Percentiles rank a stretch among this genome's conserved stretches.
Conservation (phyloP, 371 early-diverging fungal genomes). For the Apophysomyces variabilis region DNA sequence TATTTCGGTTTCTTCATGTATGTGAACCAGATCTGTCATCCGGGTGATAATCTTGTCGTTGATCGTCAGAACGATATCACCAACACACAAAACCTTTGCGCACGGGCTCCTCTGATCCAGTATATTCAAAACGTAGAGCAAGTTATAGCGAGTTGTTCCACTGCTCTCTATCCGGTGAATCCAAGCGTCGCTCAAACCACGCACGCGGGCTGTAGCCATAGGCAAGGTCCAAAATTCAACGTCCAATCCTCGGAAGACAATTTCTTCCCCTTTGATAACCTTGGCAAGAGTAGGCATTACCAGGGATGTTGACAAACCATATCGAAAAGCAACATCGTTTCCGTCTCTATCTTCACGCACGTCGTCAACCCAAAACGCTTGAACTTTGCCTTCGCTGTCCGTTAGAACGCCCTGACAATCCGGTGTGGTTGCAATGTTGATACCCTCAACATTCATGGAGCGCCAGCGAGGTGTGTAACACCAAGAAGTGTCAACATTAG, state of each 20-base stretch:
- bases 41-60: conserved; percentile 72
- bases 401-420: conserved; percentile 64
- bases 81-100: conserved; percentile 68
- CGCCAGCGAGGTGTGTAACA: conserved; percentile 69
- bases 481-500: conserved; percentile 66
- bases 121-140: conserved; percentile 73
- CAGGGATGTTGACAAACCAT: conserved; percentile 54
- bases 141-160: conserved; percentile 61
- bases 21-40: conserved; percentile 66
- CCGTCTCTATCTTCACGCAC: conserved; percentile 67
- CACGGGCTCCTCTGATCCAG: conserved; percentile 59
- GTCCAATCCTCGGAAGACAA: conserved; percentile 61
- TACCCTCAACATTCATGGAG: conserved; percentile 77
- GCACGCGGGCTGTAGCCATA: conserved; percentile 77
- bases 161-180: conserved; percentile 71
- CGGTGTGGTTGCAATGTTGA: conserved; percentile 68
- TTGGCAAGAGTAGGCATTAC: conserved; percentile 46
- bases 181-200: conserved; percentile 80
- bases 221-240: conserved; percentile 82
- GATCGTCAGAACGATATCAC: conserved; percentile 83
- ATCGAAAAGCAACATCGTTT: conserved; percentile 69
- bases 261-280: conserved; percentile 42
- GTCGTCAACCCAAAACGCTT: conserved; percentile 79
- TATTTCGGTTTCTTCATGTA: conserved; percentile 24
- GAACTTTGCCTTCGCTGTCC: conserved; percentile 67